phyloP scores from a whole-genome alignment of 768 basidiomycete species.

The Tulasnella sp. region DNA sequence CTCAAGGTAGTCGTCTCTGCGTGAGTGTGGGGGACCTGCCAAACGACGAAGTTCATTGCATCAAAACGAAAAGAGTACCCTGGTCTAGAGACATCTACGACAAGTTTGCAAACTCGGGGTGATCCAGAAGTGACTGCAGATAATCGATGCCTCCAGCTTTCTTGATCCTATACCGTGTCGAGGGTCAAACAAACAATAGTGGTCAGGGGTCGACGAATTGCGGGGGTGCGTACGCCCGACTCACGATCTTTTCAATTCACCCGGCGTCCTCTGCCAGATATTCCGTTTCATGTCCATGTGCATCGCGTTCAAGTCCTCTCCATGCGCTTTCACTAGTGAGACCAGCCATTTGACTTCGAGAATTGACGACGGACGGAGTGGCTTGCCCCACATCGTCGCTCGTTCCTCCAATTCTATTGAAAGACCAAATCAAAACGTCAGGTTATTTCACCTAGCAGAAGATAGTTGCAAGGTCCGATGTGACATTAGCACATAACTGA shows the following conservation, averaged over 20 bases:
- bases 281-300: slow-evolving; percentile 70
- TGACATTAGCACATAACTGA: too few relatives aligned
- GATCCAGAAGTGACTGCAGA: background rate
- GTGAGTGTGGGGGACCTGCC: too few relatives aligned
- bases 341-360: slow-evolving; percentile 61
- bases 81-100: too few relatives aligned
- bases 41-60: too few relatives aligned
- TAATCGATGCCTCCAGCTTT: slow-evolving; percentile 17
- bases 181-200: background rate
- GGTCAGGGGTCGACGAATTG: background rate
- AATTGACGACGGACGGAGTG: slow-evolving; percentile 51
- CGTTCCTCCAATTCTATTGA: slow-evolving; percentile 50
- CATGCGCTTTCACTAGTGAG: slow-evolving; percentile 58
- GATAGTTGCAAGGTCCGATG: too few relatives aligned
- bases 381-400: slow-evolving; percentile 36
- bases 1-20: too few relatives aligned
- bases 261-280: slow-evolving; percentile 71
- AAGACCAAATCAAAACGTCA: too few relatives aligned
- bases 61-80: too few relatives aligned
- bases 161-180: slow-evolving; percentile 6
- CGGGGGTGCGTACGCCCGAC: slow-evolving; percentile 1
- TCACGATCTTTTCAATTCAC: slow-evolving; percentile 42
- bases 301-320: slow-evolving; percentile 65
- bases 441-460: too few relatives aligned
- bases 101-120: too few relatives aligned